phyloP scores from a whole-genome alignment of 768 basidiomycete species.

The Suillus brevipes region DNA sequence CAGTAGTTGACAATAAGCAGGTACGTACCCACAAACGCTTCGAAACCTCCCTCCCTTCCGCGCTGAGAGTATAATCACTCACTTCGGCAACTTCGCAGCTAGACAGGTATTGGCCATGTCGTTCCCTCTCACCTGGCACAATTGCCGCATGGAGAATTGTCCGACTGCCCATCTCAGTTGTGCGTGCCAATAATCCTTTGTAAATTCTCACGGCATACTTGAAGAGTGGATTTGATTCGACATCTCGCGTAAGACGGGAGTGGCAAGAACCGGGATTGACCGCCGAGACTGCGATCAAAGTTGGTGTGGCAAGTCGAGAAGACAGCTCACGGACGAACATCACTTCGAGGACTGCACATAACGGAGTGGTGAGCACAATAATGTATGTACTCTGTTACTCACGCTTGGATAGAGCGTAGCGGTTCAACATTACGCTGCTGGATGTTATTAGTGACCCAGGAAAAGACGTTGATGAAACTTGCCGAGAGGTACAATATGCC shows the following conservation, averaged over 20 bases:
- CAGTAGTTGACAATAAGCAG: background rate
- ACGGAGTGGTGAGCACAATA: background rate
- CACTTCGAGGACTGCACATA: conserved; percentile 32
- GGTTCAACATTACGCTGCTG: conserved; percentile 25
- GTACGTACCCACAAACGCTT: conserved; percentile 35
- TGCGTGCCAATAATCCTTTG: conserved; percentile 29
- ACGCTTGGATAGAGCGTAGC: conserved; percentile 29
- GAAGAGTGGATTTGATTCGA: conserved; percentile 12
- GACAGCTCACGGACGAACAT: conserved; percentile 39
- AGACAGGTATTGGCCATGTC: conserved; percentile 34
- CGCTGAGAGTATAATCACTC: conserved; percentile 28
- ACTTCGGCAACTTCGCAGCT: conserved; percentile 28
- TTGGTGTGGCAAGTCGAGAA: conserved; percentile 28
- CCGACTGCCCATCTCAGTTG: conserved; percentile 37
- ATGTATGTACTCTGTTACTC: conserved; percentile 5
- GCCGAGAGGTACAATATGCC: conserved; percentile 29
- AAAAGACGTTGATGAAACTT: conserved; percentile 10
- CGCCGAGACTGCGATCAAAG: conserved; percentile 31
- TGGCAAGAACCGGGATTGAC: conserved; percentile 38
- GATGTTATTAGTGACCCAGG: background rate
- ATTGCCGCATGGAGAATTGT: conserved; percentile 36
- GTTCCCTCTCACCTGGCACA: conserved; percentile 22
- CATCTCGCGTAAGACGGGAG: conserved; percentile 30
- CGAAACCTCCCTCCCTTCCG: conserved; percentile 31
- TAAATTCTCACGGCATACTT: conserved; percentile 3